phyloP scores from a whole-genome alignment of 352 stramenopile genomes.

The Phytopythium sindhum region DNA sequence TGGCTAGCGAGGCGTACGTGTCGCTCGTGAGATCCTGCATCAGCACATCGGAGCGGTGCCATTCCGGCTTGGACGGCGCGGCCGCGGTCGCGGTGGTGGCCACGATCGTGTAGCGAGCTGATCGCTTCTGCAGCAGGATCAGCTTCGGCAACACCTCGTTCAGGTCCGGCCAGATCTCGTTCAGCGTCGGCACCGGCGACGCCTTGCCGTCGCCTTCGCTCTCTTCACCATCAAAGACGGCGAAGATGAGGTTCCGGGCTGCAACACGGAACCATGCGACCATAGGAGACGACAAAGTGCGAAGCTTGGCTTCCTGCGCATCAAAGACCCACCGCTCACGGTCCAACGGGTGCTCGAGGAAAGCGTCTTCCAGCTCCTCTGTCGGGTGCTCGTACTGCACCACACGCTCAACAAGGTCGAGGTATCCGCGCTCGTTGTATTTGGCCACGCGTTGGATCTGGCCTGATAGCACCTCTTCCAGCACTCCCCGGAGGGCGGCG shows the following conservation, averaged over 20 bases:
- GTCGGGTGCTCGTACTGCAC: constrained; percentile 38
- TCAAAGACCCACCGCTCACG: constrained; percentile 97
- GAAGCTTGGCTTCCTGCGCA: constrained; percentile 87
- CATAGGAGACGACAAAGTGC: constrained; percentile 18
- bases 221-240: constrained; percentile 11
- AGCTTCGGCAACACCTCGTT: constrained; percentile 46
- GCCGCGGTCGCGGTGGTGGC: not conserved
- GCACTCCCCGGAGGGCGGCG: constrained; percentile 17
- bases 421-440: constrained; percentile 39
- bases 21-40: constrained; percentile 16
- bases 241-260: constrained; percentile 34
- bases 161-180: constrained; percentile 50
- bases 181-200: constrained; percentile 12
- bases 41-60: constrained; percentile 27
- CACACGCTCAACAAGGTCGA: constrained; percentile 42
- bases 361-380: constrained; percentile 29
- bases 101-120: constrained; percentile 38
- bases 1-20: constrained; percentile 26
- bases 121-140: constrained; percentile 55
- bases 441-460: constrained; percentile 55
- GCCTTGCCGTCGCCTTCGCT: not conserved
- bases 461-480: constrained; percentile 51
- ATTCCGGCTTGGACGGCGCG: constrained; percentile 19
- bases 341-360: constrained; percentile 58
- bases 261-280: constrained; percentile 21